phyloP scores from a whole-genome alignment of 1,139 yeast species.

The Pichia sp. region DNA sequence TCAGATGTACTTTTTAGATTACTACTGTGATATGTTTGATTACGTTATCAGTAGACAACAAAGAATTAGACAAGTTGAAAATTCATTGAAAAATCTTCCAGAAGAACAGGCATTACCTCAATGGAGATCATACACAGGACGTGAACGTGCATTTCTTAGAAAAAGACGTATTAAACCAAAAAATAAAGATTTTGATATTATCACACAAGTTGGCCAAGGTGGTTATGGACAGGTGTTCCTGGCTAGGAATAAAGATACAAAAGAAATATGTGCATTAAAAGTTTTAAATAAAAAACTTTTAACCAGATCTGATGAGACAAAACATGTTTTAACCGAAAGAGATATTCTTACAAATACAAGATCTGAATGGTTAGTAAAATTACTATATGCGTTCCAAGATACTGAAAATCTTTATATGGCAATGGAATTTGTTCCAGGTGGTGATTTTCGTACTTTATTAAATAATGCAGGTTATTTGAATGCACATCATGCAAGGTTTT shows the following conservation, averaged over 20 bases:
- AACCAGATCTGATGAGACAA: slow-evolving; percentile 87
- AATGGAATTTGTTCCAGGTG: slow-evolving; percentile 99
- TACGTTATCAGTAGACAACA: slow-evolving; percentile 84
- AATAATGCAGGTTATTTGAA: slow-evolving; percentile 89
- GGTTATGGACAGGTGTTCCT: slow-evolving; percentile 97
- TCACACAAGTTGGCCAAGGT: slow-evolving; percentile 98
- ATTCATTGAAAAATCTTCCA: slow-evolving; percentile 45
- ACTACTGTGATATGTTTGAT: slow-evolving; percentile 93
- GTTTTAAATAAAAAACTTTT: slow-evolving; percentile 82
- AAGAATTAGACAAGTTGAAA: slow-evolving; percentile 62
- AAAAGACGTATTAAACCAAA: slow-evolving; percentile 88
- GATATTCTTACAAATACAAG: slow-evolving; percentile 93
- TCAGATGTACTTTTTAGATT: slow-evolving; percentile 75
- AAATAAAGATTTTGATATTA: slow-evolving; percentile 91
- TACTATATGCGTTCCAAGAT: slow-evolving; percentile 94
- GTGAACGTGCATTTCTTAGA: slow-evolving; percentile 80
- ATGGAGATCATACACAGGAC: slow-evolving; percentile 76
- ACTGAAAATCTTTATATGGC: slow-evolving; percentile 85
- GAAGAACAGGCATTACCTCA: slow-evolving; percentile 53
- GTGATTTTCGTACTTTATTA: slow-evolving; percentile 91
- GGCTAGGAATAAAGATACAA: slow-evolving; percentile 90
- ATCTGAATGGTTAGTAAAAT: slow-evolving; percentile 92
- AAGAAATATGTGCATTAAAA: slow-evolving; percentile 93
- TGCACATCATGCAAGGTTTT: slow-evolving; percentile 94
- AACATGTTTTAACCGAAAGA: slow-evolving; percentile 93